Conservation (phyloP, 805 yeast species). For the Starmerella apis region DNA sequence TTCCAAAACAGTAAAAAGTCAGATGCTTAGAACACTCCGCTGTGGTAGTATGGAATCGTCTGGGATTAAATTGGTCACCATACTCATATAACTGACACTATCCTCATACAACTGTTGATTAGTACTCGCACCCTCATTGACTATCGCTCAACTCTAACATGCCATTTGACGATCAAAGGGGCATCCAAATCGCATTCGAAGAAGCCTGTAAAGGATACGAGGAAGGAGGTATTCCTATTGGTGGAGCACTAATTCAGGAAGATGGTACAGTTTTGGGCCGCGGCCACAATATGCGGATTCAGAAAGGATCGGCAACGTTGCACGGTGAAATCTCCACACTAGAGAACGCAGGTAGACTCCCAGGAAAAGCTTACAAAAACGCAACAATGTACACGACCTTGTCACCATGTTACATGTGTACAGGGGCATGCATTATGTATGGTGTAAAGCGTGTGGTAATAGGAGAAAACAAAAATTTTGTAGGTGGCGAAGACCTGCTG, state of each 20-base stretch:
- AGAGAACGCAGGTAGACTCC: slow-evolving; percentile 83
- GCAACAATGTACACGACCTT: slow-evolving; percentile 88
- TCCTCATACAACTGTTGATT: too few species aligned
- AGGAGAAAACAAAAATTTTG: slow-evolving; percentile 77
- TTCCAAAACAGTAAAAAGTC: too few species aligned
- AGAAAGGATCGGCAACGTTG: slow-evolving; percentile 67
- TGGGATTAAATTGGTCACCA: too few species aligned
- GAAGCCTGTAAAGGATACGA: slow-evolving; percentile 37
- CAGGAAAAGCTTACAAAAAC: slow-evolving; percentile 64
- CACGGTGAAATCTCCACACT: slow-evolving; percentile 89
- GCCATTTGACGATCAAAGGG: slow-evolving; percentile 25
- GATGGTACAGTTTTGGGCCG: slow-evolving; percentile 75
- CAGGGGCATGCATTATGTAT: slow-evolving; percentile 84
- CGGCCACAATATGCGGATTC: slow-evolving; percentile 87
- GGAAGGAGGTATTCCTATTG: slow-evolving; percentile 91
- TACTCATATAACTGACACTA: too few species aligned
- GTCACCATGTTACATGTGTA: slow-evolving; percentile 92
- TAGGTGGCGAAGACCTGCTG: slow-evolving; percentile 75
- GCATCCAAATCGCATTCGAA: slow-evolving; percentile 29
- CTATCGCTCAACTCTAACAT: slow-evolving; percentile 1
- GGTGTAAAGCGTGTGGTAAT: slow-evolving; percentile 78
- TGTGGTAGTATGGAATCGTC: too few species aligned
- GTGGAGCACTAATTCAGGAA: slow-evolving; percentile 60
- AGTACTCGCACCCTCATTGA: background rate
- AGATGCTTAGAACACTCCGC: too few species aligned